Percentiles rank a stretch among this genome's conserved stretches.
These are phyloP conservation scores for Jamesozyma hellenica DNA, from an alignment of 805 yeast species.

Conservation along the genomic window DNA sequence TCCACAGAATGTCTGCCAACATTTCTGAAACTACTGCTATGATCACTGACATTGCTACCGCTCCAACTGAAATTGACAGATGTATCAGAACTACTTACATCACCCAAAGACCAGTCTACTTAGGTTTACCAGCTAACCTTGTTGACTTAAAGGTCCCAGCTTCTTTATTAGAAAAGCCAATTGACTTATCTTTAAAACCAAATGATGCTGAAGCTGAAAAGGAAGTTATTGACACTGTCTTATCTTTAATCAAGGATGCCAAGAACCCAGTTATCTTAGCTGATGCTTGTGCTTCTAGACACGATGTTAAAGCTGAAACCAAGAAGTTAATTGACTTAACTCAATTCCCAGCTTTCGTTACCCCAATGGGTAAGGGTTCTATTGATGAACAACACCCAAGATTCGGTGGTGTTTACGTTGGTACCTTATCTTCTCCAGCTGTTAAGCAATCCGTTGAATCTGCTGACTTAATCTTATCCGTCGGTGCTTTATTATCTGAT, in stretches of 20 bases:
- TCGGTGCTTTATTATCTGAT: slow-evolving; percentile 79
- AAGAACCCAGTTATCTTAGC: slow-evolving; percentile 66
- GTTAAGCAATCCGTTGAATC: slow-evolving; percentile 63
- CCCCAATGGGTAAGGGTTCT: slow-evolving; percentile 85
- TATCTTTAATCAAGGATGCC: slow-evolving; percentile 46
- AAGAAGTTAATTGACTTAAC: slow-evolving; percentile 52
- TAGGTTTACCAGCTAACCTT: slow-evolving; percentile 76
- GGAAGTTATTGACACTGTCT: slow-evolving; percentile 48
- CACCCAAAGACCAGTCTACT: slow-evolving; percentile 70
- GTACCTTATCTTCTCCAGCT: slow-evolving; percentile 64
- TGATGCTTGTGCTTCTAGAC: slow-evolving; percentile 83
- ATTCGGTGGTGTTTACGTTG: slow-evolving; percentile 81
- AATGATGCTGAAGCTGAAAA: slow-evolving; percentile 53
- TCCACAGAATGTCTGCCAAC: slow-evolving; percentile 67
- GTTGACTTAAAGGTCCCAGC: slow-evolving; percentile 56
- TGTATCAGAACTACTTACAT: slow-evolving; percentile 62
- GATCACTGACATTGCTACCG: slow-evolving; percentile 52
- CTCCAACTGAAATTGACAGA: slow-evolving; percentile 64
- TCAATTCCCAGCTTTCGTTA: slow-evolving; percentile 71
- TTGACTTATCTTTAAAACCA: slow-evolving; percentile 47
- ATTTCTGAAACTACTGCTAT: slow-evolving; percentile 59
- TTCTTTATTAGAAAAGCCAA: slow-evolving; percentile 47
- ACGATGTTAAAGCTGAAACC: slow-evolving; percentile 56
- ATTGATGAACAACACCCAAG: slow-evolving; percentile 63
- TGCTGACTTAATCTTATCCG: slow-evolving; percentile 64